Conservation (phyloP, 768 basidiomycete species). For the Hemileccinum rubropunctum region DNA sequence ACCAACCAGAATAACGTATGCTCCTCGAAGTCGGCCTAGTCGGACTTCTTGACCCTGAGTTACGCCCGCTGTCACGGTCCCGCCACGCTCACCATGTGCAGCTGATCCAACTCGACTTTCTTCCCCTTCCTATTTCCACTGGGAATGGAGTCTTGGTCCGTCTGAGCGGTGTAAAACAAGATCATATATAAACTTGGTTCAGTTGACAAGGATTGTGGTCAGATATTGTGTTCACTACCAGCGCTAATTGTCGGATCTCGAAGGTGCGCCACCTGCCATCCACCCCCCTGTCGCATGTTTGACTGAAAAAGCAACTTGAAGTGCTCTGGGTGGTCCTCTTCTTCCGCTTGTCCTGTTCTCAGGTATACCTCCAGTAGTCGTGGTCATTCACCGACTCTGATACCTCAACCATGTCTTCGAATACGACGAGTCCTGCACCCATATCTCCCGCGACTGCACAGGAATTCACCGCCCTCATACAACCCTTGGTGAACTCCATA, state of each 20-base stretch:
- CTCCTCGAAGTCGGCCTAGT: too few species aligned
- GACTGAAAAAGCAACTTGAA: not conserved
- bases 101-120: too few species aligned
- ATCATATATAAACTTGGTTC: too few species aligned
- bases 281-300: not conserved
- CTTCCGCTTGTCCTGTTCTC: not conserved
- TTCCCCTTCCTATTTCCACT: too few species aligned
- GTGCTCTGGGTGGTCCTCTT: not conserved
- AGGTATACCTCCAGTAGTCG: not conserved
- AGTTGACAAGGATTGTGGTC: too few species aligned
- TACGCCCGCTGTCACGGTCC: not conserved
- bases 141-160: too few species aligned
- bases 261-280: not conserved
- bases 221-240: not conserved
- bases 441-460: not conserved
- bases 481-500: constrained; percentile 21
- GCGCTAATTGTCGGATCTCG: not conserved
- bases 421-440: constrained; percentile 8
- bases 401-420: constrained; percentile 13
- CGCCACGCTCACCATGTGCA: too few species aligned
- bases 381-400: not conserved
- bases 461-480: constrained; percentile 9
- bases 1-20: too few species aligned
- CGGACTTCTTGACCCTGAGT: not conserved
- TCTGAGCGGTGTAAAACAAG: too few species aligned